Percentiles rank a stretch among this genome's conserved stretches.
Conservation (phyloP, 1,139 yeast species). For the Nakaseomyces bracarensis region DNA sequence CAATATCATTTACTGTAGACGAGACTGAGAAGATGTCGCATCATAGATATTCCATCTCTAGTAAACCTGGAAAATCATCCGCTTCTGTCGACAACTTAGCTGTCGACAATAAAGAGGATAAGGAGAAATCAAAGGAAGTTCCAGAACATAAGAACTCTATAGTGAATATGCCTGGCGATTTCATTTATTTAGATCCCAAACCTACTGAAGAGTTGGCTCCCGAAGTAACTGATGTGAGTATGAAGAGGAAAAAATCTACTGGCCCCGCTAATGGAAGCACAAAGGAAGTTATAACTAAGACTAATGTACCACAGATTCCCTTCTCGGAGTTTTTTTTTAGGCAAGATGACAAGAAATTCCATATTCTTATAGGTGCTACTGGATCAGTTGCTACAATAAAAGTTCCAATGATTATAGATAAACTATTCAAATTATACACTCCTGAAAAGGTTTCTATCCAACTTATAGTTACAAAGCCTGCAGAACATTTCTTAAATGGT, state of each 20-base stretch:
- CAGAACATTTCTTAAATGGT: conserved; percentile 76
- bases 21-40: conserved; percentile 25
- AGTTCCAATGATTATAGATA: conserved; percentile 77
- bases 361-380: conserved; percentile 82
- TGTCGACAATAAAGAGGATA: not conserved
- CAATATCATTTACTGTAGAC: conserved; percentile 27
- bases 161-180: conserved; percentile 33
- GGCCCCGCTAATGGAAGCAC: conserved; percentile 11
- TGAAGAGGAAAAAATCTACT: conserved; percentile 6
- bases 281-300: conserved; percentile 40
- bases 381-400: conserved; percentile 96
- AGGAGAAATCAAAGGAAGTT: conserved; percentile 7
- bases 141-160: conserved; percentile 26
- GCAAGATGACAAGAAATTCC: conserved; percentile 75
- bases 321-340: conserved; percentile 62
- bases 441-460: conserved; percentile 69
- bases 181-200: conserved; percentile 22
- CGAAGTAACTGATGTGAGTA: not conserved
- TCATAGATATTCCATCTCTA: conserved; percentile 44
- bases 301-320: conserved; percentile 63
- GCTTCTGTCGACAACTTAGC: conserved; percentile 7
- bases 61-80: conserved; percentile 20
- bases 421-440: conserved; percentile 68
- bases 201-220: conserved; percentile 3
- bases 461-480: conserved; percentile 72